Evolutionary conservation across 352 stramenopile genomes (phyloP).

Genomic region (Globisporangium takayamanum): DNA sequence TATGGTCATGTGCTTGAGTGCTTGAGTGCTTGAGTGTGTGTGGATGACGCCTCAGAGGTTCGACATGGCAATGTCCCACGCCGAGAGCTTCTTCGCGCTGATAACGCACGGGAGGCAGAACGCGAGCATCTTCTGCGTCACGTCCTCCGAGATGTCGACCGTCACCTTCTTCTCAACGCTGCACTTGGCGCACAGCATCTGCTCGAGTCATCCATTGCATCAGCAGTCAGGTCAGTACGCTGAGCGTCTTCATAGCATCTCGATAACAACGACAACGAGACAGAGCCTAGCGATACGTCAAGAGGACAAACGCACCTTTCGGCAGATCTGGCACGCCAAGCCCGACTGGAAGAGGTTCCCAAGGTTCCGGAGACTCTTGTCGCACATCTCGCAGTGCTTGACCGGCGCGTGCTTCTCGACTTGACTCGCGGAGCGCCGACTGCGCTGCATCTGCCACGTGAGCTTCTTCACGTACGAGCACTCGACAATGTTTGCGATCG

Average conservation of each 20-base stretch:
- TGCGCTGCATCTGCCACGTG: conserved; percentile 24
- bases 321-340: conserved; percentile 32
- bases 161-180: conserved; percentile 43
- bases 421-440: conserved; percentile 13
- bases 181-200: conserved; percentile 41
- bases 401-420: conserved; percentile 3
- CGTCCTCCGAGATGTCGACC: conserved; percentile 23
- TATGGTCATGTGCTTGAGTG: too few relatives aligned
- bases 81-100: conserved; percentile 25
- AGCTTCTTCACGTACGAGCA: conserved; percentile 53
- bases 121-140: conserved; percentile 25
- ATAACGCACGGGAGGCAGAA: conserved; percentile 50
- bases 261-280: neutral
- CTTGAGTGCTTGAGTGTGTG: neutral
- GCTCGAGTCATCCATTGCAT: neutral
- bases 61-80: conserved; percentile 31
- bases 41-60: conserved; percentile 1
- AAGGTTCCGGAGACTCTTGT: conserved; percentile 29
- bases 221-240: too few relatives aligned
- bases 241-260: too few relatives aligned
- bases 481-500: conserved; percentile 26
- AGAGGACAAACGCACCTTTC: conserved; percentile 5
- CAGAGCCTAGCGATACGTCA: neutral
- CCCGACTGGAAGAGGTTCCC: conserved; percentile 24
- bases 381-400: conserved; percentile 22